These are phyloP conservation scores for Ophiocytium majus DNA, from an alignment of 352 stramenopile genomes.

Conservation along the genomic window DNA sequence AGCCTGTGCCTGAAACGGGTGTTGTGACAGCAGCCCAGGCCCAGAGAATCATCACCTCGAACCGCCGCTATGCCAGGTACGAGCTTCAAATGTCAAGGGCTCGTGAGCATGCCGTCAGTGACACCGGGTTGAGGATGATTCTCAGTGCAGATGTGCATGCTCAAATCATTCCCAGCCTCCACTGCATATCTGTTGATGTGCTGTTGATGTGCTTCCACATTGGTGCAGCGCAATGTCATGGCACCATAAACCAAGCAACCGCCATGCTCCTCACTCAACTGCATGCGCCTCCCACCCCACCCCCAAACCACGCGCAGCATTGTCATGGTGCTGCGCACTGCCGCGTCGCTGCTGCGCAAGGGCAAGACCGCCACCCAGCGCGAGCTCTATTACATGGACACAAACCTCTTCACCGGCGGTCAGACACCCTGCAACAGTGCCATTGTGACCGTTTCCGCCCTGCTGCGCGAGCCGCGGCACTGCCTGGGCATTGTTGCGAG, in stretches of 20 bases:
- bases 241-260: neutral
- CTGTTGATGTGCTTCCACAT: neutral
- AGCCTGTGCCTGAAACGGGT: neutral
- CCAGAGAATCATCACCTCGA: neutral
- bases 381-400: slow-evolving; percentile 52
- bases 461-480: slow-evolving; percentile 51
- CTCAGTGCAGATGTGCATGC: neutral
- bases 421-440: slow-evolving; percentile 51
- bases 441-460: slow-evolving; percentile 45
- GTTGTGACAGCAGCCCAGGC: neutral
- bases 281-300: no score
- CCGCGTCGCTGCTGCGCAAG: slow-evolving; percentile 41
- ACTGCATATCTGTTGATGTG: neutral
- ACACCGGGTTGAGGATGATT: neutral
- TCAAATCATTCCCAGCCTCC: neutral
- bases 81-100: slow-evolving; percentile 1
- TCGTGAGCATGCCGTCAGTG: neutral
- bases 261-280: no score
- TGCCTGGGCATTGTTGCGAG: slow-evolving; percentile 54
- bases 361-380: slow-evolving; percentile 48
- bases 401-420: slow-evolving; percentile 39
- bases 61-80: slow-evolving; percentile 15
- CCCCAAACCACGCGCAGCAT: slow-evolving; percentile 39
- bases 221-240: neutral
- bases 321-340: slow-evolving; percentile 45